Conservation (phyloP, 192 early-diverging fungal species). For the Rhizoclosmatium sp. region DNA sequence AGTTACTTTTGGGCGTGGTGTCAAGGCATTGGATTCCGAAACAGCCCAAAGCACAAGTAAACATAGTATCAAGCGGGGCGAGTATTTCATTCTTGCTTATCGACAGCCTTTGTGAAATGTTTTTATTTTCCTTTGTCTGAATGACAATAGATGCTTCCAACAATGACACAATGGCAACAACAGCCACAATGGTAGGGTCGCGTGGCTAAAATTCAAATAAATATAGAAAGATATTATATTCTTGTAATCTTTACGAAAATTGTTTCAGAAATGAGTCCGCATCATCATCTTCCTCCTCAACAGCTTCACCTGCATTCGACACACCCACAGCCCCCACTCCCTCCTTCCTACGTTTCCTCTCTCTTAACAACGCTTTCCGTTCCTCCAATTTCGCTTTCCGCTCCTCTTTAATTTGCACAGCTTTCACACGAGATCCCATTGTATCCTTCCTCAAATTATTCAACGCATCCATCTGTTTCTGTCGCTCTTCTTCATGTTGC, state of each 20-base stretch:
- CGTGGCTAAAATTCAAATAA: background rate
- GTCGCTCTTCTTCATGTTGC: constrained; percentile 66
- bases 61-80: background rate
- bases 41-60: background rate
- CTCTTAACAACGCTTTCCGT: constrained; percentile 37
- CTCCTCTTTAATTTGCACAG: constrained; percentile 20
- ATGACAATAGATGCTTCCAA: too few relatives aligned
- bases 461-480: constrained; percentile 67
- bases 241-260: background rate
- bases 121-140: too few relatives aligned
- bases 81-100: background rate
- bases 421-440: constrained; percentile 22
- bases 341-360: constrained; percentile 15
- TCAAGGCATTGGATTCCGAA: background rate
- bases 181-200: background rate
- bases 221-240: too few relatives aligned
- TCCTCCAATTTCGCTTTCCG: constrained; percentile 45
- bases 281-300: background rate
- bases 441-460: constrained; percentile 62
- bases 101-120: too few relatives aligned
- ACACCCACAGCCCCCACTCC: background rate
- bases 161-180: background rate
- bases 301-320: background rate
- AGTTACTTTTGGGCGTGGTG: background rate
- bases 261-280: constrained; percentile 9